Conservation (phyloP, 2,329 filamentous ascomycete genomes). For the Sclerotinia subarctica region DNA sequence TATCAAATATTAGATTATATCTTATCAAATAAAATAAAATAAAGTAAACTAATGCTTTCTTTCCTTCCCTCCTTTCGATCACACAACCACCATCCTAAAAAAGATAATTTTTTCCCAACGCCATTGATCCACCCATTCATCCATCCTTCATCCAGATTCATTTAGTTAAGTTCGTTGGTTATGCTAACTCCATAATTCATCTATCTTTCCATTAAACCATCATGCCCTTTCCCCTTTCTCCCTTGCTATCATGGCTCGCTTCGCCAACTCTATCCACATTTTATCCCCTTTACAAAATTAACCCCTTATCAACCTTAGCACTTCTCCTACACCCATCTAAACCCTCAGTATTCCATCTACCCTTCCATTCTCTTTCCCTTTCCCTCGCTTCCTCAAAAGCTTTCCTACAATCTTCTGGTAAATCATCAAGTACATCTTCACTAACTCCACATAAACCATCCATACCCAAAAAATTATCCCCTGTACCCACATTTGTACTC, state of each 20-base stretch:
- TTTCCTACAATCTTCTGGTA: constrained; percentile 66
- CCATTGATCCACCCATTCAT: too few relatives aligned
- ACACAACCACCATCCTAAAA: too few relatives aligned
- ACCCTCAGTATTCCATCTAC: constrained; percentile 68
- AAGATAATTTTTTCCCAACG: too few relatives aligned
- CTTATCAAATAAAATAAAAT: too few relatives aligned
- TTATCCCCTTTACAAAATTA: constrained; percentile 17
- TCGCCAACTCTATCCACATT: neutral
- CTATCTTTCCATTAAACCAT: neutral
- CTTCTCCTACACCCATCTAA: constrained; percentile 51
- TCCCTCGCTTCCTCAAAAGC: constrained; percentile 67
- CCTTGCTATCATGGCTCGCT: too few relatives aligned
- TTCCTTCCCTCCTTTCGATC: too few relatives aligned
- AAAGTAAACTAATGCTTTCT: too few relatives aligned
- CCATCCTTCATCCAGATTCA: too few relatives aligned
- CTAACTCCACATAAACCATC: constrained; percentile 62
- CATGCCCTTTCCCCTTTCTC: too few relatives aligned
- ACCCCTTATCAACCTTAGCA: constrained; percentile 60
- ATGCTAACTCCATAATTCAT: too few relatives aligned
- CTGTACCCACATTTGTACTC: neutral
- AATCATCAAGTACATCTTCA: constrained; percentile 61
- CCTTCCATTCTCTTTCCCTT: constrained; percentile 69
- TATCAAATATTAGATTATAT: too few relatives aligned
- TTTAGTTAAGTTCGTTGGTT: too few relatives aligned
- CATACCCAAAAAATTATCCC: constrained; percentile 24